Evolutionary conservation across 352 stramenopile species (phyloP), one percentile per base, ranked within the genome.

Genomic region (Globisporangium takayamanum): DNA sequence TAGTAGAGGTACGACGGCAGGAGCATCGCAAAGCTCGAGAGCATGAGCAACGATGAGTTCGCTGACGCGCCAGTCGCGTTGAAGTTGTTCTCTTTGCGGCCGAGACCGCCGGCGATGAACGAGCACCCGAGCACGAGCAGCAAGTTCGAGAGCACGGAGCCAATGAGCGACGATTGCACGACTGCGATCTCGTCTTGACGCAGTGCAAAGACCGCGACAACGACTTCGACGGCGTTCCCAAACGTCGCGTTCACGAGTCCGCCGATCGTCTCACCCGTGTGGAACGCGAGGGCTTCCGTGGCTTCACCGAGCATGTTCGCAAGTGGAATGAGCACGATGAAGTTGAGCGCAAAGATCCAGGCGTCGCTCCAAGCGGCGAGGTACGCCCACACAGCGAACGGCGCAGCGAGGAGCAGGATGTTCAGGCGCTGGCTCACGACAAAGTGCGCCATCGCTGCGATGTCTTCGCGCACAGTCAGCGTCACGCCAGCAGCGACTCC

Each of bases 191-290:
- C 89, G 44, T 93, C 94, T 25, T 94, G 82, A 28, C 80, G 74
- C 15, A 99, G 84, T 20, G 97, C 96, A 15, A 98, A 96, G 48
- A 97, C 84, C 3, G 96, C 95, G 56, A 99, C 97, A 26, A 99
- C 88, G 20, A 99, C 80, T 82, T 99, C 97, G 5, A 98, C 95
- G 7, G 95, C 92, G 78, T 99, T 99, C 57, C 96, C 96, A 70
- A 99, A 98, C 8, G 97, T 99, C 33, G 97, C 97, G 79, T 99
- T 99, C 36, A 99, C 82, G 14, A 99, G 79, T 0, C 96, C 97
- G 52, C 97, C 97, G 57, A 99, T 97, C 0, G 95, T 99, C 63
- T 98, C 92, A 64, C 93, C 97, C 46, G 95, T 98, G 74, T 99
- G 96, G 66, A 94, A 89, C 11, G 97, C 94, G 8, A 99, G 88